Conservation (phyloP, 2,329 filamentous ascomycete species). For the Rhinocladiella mackenziei region DNA sequence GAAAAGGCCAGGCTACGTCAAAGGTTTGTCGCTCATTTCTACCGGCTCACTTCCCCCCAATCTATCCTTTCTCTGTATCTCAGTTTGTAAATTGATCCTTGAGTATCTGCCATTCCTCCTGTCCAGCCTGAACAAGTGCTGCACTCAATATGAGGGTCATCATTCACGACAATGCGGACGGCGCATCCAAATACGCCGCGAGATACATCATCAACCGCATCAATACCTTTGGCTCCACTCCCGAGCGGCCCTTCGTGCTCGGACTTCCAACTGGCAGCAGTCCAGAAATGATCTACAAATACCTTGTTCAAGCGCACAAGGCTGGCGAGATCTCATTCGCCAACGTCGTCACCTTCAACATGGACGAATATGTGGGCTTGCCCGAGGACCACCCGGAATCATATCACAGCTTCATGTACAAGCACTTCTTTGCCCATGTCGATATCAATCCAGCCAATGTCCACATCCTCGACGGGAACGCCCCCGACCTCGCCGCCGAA, state of each 20-base stretch:
- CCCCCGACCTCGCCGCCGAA: conserved; percentile 68
- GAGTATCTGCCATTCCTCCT: conserved; percentile 1
- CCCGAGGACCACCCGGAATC: conserved; percentile 78
- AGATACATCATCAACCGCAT: conserved; percentile 80
- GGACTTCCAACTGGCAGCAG: conserved; percentile 80
- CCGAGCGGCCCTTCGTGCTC: conserved; percentile 71
- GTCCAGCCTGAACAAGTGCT: not conserved
- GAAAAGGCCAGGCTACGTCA: conserved; percentile 17
- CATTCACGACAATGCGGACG: conserved; percentile 66
- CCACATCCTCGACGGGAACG: conserved; percentile 79
- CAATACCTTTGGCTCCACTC: conserved; percentile 68
- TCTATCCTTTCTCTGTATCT: not conserved
- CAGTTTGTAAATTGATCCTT: not conserved
- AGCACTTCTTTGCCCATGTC: conserved; percentile 81
- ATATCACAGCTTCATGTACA: conserved; percentile 93
- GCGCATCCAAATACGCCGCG: conserved; percentile 71
- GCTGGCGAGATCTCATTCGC: conserved; percentile 68
- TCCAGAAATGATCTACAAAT: conserved; percentile 71
- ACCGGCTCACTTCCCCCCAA: not conserved
- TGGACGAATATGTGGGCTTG: conserved; percentile 87
- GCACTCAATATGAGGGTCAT: conserved; percentile 66
- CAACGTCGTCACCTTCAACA: conserved; percentile 88
- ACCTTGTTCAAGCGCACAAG: conserved; percentile 57
- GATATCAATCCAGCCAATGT: conserved; percentile 78
- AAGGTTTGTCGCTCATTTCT: conserved; percentile 19